These are phyloP conservation scores for Phytophthora rubi DNA, from an alignment of 352 stramenopile species.

Conservation along the genomic window DNA sequence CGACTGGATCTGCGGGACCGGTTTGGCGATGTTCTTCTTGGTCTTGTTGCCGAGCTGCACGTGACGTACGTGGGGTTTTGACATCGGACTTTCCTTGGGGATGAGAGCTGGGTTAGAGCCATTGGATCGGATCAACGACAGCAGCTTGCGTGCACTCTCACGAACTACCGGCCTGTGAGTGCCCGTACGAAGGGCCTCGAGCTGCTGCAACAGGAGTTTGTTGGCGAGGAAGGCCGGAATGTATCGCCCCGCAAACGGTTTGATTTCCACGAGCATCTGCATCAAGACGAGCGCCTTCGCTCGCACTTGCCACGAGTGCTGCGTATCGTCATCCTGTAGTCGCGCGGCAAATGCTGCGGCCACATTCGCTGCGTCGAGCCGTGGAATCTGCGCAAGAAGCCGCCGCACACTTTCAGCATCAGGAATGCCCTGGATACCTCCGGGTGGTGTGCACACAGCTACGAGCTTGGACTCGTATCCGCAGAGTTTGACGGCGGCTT, in stretches of 20 bases:
- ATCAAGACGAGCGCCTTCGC: slow-evolving; percentile 63
- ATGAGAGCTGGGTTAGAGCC: slow-evolving; percentile 47
- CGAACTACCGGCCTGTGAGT: slow-evolving; percentile 53
- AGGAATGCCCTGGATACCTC: slow-evolving; percentile 63
- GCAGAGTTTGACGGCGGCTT: slow-evolving; percentile 13
- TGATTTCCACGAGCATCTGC: slow-evolving; percentile 59
- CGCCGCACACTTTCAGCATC: slow-evolving; percentile 52
- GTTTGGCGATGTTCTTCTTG: slow-evolving; percentile 21
- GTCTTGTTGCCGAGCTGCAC: slow-evolving; percentile 24
- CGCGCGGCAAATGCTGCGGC: slow-evolving; percentile 40
- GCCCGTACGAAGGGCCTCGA: slow-evolving; percentile 43
- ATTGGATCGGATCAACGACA: slow-evolving; percentile 66
- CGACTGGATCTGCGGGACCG: slow-evolving; percentile 7
- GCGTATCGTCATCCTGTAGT: slow-evolving; percentile 39
- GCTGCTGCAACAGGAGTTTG: slow-evolving; percentile 29
- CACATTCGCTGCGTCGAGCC: slow-evolving; percentile 44
- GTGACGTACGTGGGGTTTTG: slow-evolving; percentile 41
- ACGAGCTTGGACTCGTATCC: slow-evolving; percentile 60
- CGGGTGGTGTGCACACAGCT: slow-evolving; percentile 48
- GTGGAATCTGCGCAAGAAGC: slow-evolving; percentile 48
- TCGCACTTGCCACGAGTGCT: slow-evolving; percentile 54
- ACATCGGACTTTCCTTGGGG: slow-evolving; percentile 29
- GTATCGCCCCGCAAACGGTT: slow-evolving; percentile 41
- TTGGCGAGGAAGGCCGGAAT: slow-evolving; percentile 40
- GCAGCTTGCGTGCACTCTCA: slow-evolving; percentile 57